Evolutionary conservation across 768 basidiomycete species (phyloP).

Genomic region (Leccinum imitatum): DNA sequence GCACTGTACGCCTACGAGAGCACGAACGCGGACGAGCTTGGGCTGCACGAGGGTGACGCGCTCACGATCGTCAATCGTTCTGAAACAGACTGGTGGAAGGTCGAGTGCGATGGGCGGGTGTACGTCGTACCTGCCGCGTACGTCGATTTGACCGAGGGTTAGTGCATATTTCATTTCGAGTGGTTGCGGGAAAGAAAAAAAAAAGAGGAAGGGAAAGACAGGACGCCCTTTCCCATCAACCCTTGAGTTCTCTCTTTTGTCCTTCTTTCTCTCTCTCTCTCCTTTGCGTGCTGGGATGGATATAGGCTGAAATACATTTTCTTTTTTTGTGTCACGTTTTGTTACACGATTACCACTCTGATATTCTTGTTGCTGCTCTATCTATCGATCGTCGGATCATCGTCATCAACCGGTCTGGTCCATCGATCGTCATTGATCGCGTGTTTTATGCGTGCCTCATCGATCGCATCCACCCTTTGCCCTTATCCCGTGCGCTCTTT

Average conservation of each 20-base stretch:
- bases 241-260: constrained; percentile 59
- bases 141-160: constrained; percentile 84
- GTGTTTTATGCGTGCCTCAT: neutral
- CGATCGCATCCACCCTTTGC: neutral
- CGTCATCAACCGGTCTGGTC: neutral
- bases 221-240: constrained; percentile 17
- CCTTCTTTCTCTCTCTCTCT: constrained; percentile 45
- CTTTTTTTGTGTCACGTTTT: constrained; percentile 34
- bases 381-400: constrained; percentile 11
- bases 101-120: constrained; percentile 80
- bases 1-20: constrained; percentile 80
- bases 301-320: constrained; percentile 81
- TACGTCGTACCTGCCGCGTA: constrained; percentile 93
- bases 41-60: constrained; percentile 78
- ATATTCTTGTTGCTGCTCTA: constrained; percentile 23
- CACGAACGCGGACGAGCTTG: constrained; percentile 74
- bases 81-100: constrained; percentile 96
- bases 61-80: constrained; percentile 77
- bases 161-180: constrained; percentile 44
- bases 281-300: constrained; percentile 40
- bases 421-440: neutral
- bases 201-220: constrained; percentile 10
- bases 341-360: neutral
- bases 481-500: neutral
- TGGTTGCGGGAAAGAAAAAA: neutral